Evolutionary conservation across 2,329 filamentous ascomycete genomes (phyloP).

Genomic region (Ophiostoma montium): DNA sequence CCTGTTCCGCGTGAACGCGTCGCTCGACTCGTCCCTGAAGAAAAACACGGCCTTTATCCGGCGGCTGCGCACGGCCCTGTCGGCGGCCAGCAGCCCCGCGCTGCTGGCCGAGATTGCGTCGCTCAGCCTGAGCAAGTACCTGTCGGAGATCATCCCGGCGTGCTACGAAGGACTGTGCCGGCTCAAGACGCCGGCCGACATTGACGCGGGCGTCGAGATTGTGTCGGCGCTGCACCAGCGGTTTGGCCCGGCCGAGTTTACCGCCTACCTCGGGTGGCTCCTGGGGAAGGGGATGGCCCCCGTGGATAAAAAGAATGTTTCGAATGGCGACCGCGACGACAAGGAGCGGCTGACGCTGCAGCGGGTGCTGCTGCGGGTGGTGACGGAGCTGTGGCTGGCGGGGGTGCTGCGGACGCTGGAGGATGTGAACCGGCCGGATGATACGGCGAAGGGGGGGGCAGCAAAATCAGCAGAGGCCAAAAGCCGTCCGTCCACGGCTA

Average conservation of each 20-base stretch:
- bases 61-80: slow-evolving; percentile 80
- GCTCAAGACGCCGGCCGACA: slow-evolving; percentile 81
- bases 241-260: slow-evolving; percentile 83
- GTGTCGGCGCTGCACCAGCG: slow-evolving; percentile 91
- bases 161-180: slow-evolving; percentile 90
- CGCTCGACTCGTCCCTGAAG: slow-evolving; percentile 87
- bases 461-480: slow-evolving; percentile 49
- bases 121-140: slow-evolving; percentile 86
- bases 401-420: slow-evolving; percentile 72
- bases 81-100: slow-evolving; percentile 60
- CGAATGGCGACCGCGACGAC: slow-evolving; percentile 81
- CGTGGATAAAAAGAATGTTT: slow-evolving; percentile 75
- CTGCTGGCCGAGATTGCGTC: slow-evolving; percentile 85
- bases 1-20: slow-evolving; percentile 61
- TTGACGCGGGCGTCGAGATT: slow-evolving; percentile 82
- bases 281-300: slow-evolving; percentile 82
- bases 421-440: slow-evolving; percentile 47
- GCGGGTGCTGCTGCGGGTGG: slow-evolving; percentile 71
- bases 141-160: slow-evolving; percentile 91
- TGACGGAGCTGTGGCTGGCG: slow-evolving; percentile 92
- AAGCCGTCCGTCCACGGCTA: slow-evolving; percentile 39
- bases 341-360: slow-evolving; percentile 84
- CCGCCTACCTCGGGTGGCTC: slow-evolving; percentile 81
- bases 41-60: slow-evolving; percentile 99
- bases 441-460: slow-evolving; percentile 45